Evolutionary conservation across 1,284 basidiomycete genomes (phyloP), one percentile per base, ranked within the genome.

Genomic region (Ceratobasidium sp.): DNA sequence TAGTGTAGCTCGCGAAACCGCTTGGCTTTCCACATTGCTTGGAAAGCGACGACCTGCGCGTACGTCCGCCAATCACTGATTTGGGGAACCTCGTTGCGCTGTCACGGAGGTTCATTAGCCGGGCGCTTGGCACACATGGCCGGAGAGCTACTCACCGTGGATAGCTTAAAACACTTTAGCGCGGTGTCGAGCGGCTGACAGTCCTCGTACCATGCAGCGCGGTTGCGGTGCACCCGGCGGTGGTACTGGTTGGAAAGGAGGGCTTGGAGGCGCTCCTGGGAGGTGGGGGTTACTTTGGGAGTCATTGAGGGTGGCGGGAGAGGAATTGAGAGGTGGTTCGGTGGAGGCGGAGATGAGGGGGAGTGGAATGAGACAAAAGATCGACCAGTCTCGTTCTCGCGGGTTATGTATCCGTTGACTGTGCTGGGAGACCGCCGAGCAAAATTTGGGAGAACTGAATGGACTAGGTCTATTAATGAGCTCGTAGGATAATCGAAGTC

Each of bases 201-300:
- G 30, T n/a, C 44, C 16, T 40, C 12, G 40, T 70, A 70, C 67
- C 67, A 70, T 2, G 49, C 33, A 5, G 67, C 2, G 18, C 67
- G 56, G 14, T 70, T 70, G 48, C 56, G 9, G 42, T 70, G 54
- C 67, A 70, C 60, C 5, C 30, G 33, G 14, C 56, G 67, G 9
- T 49, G 23, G 46, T 70, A 70, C 33, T 70, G 67, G 28, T 70
- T 70, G 28, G 67, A 70, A 5, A 70, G 56, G 7, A 70, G 54
- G 42, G 8, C 33, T 21, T 25, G 54, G 11, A 70, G 25, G 5
- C 67, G 67, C 67, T 70, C 44, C 46, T 70, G 40, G 21, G 42
- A 28, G 42, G 66, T 59, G 25, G 38, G 30, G 38, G 66, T 28
- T 4, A 54, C 9, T 42, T 38, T 18, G 40, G 40, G 12, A n/a